Conservation (phyloP, 768 basidiomycete species). For the Pholiota molesta region DNA sequence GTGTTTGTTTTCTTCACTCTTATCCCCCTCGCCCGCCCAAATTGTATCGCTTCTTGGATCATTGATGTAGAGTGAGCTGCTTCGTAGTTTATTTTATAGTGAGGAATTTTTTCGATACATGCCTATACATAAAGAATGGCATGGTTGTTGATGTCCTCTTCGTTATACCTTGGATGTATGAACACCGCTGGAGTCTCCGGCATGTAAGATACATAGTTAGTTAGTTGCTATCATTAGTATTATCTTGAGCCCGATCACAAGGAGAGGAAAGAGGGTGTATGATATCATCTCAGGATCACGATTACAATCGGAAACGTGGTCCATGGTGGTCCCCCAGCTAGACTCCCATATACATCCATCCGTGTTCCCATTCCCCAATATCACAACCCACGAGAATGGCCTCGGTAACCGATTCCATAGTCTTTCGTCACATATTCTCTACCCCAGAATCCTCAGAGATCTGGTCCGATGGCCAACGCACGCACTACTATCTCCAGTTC, state of each 20-base stretch:
- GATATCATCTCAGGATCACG: constrained; percentile 2
- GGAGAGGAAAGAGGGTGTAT: background rate
- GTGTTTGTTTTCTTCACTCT: background rate
- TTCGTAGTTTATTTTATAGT: constrained; percentile 1
- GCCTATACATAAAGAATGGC: background rate
- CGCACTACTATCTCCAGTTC: constrained; percentile 36
- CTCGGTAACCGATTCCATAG: constrained; percentile 35
- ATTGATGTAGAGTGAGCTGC: background rate
- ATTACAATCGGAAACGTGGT: background rate
- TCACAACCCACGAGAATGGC: constrained; percentile 25
- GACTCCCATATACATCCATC: too few relatives aligned
- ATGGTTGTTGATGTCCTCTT: background rate
- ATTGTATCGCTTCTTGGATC: background rate
- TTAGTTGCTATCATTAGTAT: background rate
- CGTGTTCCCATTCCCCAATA: background rate
- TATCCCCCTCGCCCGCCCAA: background rate
- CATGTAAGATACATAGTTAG: background rate
- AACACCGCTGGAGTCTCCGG: background rate
- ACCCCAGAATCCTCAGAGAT: constrained; percentile 37
- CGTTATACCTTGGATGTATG: background rate
- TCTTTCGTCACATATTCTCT: constrained; percentile 45
- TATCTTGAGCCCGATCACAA: background rate
- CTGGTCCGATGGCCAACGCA: constrained; percentile 42
- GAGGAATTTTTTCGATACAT: background rate
- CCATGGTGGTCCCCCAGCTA: too few relatives aligned